Base-by-base conservation (phyloP, 148 eudicot species). In the Fagopyrum tataricum region DNA sequence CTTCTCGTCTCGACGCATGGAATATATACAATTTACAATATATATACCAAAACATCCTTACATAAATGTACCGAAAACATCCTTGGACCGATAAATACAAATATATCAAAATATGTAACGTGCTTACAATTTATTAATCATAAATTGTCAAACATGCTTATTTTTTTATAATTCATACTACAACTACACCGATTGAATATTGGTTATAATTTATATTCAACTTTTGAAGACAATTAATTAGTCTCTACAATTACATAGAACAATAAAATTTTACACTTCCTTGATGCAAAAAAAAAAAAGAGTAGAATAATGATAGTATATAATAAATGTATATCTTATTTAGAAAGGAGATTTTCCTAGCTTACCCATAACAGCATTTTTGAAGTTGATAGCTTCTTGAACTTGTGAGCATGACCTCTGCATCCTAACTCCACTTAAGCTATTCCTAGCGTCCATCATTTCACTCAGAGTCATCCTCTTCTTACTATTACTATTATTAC, bases 331-430 rank as follows among this genome's bases (percentile, higher is more conserved):
- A 6, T 37, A 64, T 46, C 49, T 8, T 13, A 46, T 31, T 31
- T 9, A 37, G 2, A 9, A 15, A 5, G 81, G 59, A 71, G 88
- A 85, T 77, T 84, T 85, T 12, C 83, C 85, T 79, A 93, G 85
- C 79, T 84, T 89, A 23, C 95, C 81, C 84, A 87, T 86, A 2
- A 91, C 85, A 73, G 83, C 93, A 87, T 87, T 90, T 78, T 88
- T 94, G 75, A 94, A 94, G 74, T 41, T 85, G 23, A 85, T 44
- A 24, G 78, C 85, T 24, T 89, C 97, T 78, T 89, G 95, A 15
- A 78, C 90, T 73, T 85, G 95, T 18, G 93, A 85, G 73, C 87
- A 89, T 53, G 97, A 87, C 85, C 87, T 91, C 74, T 86, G 90
- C 98, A 89, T 86, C 74, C 82, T 86, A 21, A 77, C 88, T 37